phyloP scores from a whole-genome alignment of 768 basidiomycete genomes.

The Pholiota microspora region DNA sequence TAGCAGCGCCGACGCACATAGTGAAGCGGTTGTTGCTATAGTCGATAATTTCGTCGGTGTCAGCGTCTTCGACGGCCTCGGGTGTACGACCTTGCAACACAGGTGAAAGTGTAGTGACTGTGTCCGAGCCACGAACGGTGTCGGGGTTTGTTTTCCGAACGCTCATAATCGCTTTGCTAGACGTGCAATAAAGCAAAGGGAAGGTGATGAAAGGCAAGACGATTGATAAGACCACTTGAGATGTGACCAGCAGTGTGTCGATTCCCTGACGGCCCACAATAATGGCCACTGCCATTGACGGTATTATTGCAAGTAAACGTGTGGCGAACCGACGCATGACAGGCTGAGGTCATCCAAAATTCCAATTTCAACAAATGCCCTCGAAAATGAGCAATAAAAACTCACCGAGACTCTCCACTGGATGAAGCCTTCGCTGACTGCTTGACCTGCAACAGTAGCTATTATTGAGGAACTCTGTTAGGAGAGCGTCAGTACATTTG shows the following conservation, averaged over 20 bases:
- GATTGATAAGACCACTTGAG: conserved; percentile 81
- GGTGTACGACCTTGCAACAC: background rate
- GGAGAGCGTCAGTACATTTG: background rate
- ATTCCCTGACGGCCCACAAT: conserved; percentile 69
- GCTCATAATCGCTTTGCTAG: conserved; percentile 69
- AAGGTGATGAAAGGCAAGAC: conserved; percentile 82
- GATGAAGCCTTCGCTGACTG: conserved; percentile 87
- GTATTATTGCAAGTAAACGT: conserved; percentile 77
- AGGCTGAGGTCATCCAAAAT: conserved; percentile 43
- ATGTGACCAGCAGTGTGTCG: conserved; percentile 76
- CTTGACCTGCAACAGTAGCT: conserved; percentile 88
- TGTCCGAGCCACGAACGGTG: conserved; percentile 14
- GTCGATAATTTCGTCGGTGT: conserved; percentile 41
- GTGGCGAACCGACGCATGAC: conserved; percentile 64
- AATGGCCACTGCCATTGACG: conserved; percentile 79
- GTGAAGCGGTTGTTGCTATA: conserved; percentile 59
- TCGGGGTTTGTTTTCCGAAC: conserved; percentile 41
- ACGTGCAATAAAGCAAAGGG: conserved; percentile 76
- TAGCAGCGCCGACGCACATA: conserved; percentile 51
- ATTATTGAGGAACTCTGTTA: conserved; percentile 79
- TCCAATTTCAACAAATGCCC: background rate
- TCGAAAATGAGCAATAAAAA: conserved; percentile 6
- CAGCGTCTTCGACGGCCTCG: conserved; percentile 11
- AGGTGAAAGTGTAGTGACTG: background rate
- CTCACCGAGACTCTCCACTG: conserved; percentile 79